A percentile compares a stretch with the other conserved stretches of the same genome.
Conservation (phyloP, 495 filamentous ascomycete genomes). For the Annulohypoxylon maeteangense region DNA sequence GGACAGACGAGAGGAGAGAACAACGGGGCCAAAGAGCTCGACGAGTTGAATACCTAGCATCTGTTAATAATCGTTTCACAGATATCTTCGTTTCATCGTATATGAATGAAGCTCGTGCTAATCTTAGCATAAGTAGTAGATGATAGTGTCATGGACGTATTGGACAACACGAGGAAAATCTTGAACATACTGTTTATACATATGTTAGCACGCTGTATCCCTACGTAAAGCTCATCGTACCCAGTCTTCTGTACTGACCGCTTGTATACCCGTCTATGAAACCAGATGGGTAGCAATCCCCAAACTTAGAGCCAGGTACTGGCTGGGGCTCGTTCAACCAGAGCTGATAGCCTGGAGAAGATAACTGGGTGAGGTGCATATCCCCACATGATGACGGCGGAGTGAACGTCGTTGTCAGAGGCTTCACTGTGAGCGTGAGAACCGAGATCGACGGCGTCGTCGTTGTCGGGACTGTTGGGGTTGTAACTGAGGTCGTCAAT, state of each 20-base stretch:
- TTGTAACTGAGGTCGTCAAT: not conserved
- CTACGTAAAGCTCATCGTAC: not conserved
- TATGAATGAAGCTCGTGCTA: not conserved
- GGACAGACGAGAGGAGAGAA: conserved; percentile 39
- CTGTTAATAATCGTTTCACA: conserved; percentile 1
- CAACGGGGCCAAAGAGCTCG: conserved; percentile 35
- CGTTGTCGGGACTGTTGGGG: conserved; percentile 4
- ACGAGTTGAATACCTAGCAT: conserved; percentile 16
- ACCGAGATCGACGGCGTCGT: conserved; percentile 19
- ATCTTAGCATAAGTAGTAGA: not conserved
- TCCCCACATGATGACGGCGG: conserved; percentile 37
- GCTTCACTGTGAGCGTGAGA: conserved; percentile 27
- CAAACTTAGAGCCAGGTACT: conserved; percentile 27
- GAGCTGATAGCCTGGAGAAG: conserved; percentile 36
- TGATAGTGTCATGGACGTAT: not conserved
- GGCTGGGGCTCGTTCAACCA: conserved; percentile 41
- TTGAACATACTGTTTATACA: conserved; percentile 19
- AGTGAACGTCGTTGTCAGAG: conserved; percentile 38
- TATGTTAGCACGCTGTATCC: conserved; percentile 31
- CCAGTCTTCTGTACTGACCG: conserved; percentile 22
- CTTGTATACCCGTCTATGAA: conserved; percentile 39
- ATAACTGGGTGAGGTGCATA: conserved; percentile 32
- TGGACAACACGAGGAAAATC: not conserved
- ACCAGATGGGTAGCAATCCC: conserved; percentile 37
- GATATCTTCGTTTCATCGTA: not conserved